Evolutionary conservation across 2,329 filamentous ascomycete genomes (phyloP).

Genomic region (Fonsecaea nubica): DNA sequence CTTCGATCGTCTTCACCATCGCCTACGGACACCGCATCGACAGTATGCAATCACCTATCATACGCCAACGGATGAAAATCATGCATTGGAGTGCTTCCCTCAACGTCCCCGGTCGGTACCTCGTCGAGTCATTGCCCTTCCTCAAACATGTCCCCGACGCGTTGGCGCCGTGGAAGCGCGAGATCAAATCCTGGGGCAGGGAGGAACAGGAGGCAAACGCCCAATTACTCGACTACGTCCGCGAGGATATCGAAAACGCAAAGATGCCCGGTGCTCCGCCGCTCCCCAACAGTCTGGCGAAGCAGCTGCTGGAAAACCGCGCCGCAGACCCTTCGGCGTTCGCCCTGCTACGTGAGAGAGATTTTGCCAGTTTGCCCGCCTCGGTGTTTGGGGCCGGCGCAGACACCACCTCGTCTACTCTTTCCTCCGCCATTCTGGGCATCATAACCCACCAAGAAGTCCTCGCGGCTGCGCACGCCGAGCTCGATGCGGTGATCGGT

Average conservation of each 20-base stretch:
- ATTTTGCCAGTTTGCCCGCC: conserved; percentile 46
- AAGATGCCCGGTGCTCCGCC: conserved; percentile 34
- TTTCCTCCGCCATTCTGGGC: conserved; percentile 43
- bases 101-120: conserved; percentile 48
- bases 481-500: conserved; percentile 48
- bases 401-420: conserved; percentile 44
- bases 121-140: conserved; percentile 46
- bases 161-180: conserved; percentile 45
- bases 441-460: conserved; percentile 42
- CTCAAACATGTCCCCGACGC: conserved; percentile 42
- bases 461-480: conserved; percentile 41
- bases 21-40: conserved; percentile 47
- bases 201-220: conserved; percentile 42
- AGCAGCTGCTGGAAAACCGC: conserved; percentile 50
- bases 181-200: conserved; percentile 41
- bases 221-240: conserved; percentile 48
- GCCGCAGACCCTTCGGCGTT: conserved; percentile 44
- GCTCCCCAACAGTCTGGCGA: conserved; percentile 53
- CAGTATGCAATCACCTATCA: conserved; percentile 45
- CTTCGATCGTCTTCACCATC: conserved; percentile 49
- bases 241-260: conserved; percentile 44
- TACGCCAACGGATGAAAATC: conserved; percentile 45
- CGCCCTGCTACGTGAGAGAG: conserved; percentile 49
- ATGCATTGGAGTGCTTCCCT: conserved; percentile 47
- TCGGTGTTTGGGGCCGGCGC: conserved; percentile 45